Evolutionary conservation across 331 rosid genomes (phyloP), one percentile per base, ranked within the genome.

Genomic region (Cucumis variabilis): DNA sequence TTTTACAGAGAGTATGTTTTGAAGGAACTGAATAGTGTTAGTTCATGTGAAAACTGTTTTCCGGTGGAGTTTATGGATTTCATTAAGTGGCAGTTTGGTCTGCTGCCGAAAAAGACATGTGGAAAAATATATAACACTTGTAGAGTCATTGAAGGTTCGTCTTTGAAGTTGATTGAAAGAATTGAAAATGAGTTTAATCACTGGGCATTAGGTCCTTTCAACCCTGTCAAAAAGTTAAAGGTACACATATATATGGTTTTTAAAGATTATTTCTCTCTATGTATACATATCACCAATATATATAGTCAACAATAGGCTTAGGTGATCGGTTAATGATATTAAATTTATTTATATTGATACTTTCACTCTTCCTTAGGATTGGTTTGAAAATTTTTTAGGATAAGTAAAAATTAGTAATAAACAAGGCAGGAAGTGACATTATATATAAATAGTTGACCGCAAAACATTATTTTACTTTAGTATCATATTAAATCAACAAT

Each of bases 161-260:
- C 88, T 87, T 73, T 95, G 79, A 91, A 93, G 82, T 67, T 92
- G 2, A 85, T 95, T 55, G 88, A 90, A 68, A 82, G 65, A 5
- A 87, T 92, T 28, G 79, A 79, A 1, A 27, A 44, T 2, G n/a
- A 33, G 51, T 86, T 89, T 86, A 90, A 87, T 85, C 93, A 95
- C 17, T 94, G 96, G 96, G 98, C 98, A 7, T 62, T 95, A 4
- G 99, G 99, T 9, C 98, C 98, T 0, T 96, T 96, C 91, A 93
- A 95, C 76, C 98, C 96, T 17, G 68, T 93, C 13, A 12, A 21
- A 16, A 51, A 86, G 7, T 71, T 71, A 13, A 6, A 71, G 77
- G 77, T 58, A 58, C 44, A 37, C 16, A 58, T 10, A 7, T 7
- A 44, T 7, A 4, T 16, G 23, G 23, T 58, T 17, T 58, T 58